phyloP scores from a whole-genome alignment of 2,329 filamentous ascomycete genomes.

The Aspergillus uvarum region DNA sequence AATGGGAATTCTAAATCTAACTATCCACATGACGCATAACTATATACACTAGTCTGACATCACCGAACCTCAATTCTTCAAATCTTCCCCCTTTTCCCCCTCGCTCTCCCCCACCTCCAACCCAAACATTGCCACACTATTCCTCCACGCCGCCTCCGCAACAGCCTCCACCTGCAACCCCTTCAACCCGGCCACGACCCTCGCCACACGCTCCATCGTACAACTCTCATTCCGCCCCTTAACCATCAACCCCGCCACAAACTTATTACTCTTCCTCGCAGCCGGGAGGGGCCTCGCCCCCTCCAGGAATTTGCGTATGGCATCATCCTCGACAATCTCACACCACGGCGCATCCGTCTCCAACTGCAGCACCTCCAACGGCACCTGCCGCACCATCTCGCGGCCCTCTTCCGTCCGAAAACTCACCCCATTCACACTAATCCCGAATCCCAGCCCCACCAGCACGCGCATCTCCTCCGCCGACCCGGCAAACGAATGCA shows the following conservation, averaged over 20 bases:
- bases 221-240: conserved; percentile 53
- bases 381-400: conserved; percentile 46
- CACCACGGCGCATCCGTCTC: conserved; percentile 55
- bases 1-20: too few species aligned
- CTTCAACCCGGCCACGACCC: conserved; percentile 52
- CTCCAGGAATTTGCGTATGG: conserved; percentile 43
- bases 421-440: conserved; percentile 54
- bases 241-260: conserved; percentile 47
- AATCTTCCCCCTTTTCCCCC: neutral
- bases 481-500: conserved; percentile 87
- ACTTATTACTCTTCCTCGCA: conserved; percentile 54
- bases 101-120: neutral
- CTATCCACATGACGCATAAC: too few species aligned
- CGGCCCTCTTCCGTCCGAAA: conserved; percentile 42
- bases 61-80: too few species aligned
- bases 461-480: conserved; percentile 44
- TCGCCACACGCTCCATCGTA: conserved; percentile 48
- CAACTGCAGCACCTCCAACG: conserved; percentile 45
- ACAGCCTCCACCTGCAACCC: conserved; percentile 46
- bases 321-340: conserved; percentile 41
- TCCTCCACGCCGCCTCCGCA: conserved; percentile 40
- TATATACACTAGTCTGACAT: too few species aligned
- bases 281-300: conserved; percentile 40
- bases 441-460: conserved; percentile 40
- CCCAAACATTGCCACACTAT: conserved; percentile 38